Percentiles rank a stretch among this genome's conserved stretches.
Evolutionary conservation across 179 eudicot genomes (phyloP).

Genomic region (Patellifolia procumbens): DNA sequence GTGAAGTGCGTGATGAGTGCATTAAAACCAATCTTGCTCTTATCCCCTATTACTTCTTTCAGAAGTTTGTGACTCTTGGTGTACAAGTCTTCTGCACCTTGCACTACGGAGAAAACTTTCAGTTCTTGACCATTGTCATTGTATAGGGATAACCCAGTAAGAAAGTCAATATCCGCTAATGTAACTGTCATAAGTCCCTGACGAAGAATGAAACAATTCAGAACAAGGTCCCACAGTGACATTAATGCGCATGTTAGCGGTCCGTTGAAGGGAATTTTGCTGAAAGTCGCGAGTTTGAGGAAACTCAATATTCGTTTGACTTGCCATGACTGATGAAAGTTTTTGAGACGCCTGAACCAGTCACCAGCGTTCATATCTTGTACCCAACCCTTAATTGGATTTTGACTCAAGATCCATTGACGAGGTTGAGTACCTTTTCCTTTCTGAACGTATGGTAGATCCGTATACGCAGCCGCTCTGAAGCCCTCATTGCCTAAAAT

Average conservation of each 20-base stretch:
- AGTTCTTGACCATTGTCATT: not conserved
- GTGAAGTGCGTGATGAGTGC: not conserved
- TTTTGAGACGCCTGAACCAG: not conserved
- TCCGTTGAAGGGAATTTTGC: not conserved
- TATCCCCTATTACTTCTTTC: not conserved
- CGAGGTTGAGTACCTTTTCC: constrained; percentile 28
- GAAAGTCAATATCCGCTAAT: not conserved
- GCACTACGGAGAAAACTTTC: not conserved
- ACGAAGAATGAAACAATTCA: not conserved
- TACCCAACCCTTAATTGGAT: not conserved
- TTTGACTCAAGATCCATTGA: constrained; percentile 34
- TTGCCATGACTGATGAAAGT: not conserved
- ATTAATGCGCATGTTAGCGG: not conserved
- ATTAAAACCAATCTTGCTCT: not conserved
- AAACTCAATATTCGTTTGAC: not conserved
- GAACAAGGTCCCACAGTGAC: not conserved
- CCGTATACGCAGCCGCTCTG: no score
- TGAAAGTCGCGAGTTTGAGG: not conserved
- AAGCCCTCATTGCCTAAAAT: no score
- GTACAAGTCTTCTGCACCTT: not conserved
- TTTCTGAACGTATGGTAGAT: no score
- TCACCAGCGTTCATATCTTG: not conserved
- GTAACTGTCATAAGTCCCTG: not conserved
- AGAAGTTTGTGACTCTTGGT: not conserved
- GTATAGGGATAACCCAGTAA: not conserved